A percentile compares a stretch with the other conserved stretches of the same genome.
Evolutionary conservation across 345 rosid genomes (phyloP).

Genomic region (Dovyalis caffra): DNA sequence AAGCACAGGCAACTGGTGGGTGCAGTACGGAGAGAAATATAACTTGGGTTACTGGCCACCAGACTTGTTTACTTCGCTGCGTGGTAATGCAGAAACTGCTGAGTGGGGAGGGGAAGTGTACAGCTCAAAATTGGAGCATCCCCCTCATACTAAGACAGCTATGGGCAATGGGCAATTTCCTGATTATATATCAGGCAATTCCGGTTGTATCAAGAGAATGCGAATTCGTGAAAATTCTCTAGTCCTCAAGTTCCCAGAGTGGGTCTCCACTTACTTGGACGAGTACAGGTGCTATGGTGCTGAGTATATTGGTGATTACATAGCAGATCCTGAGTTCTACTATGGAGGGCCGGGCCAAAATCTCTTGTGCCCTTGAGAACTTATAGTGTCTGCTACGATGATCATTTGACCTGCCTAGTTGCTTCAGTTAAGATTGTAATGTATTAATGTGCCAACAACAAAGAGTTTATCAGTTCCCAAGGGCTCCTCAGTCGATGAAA

Average conservation of each 20-base stretch:
- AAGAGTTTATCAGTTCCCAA: no score
- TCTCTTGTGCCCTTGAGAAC: conserved; percentile 38
- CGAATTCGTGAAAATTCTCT: conserved; percentile 44
- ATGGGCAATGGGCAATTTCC: conserved; percentile 60
- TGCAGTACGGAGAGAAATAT: conserved; percentile 45
- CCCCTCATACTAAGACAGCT: conserved; percentile 48
- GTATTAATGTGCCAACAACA: background rate
- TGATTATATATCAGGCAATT: conserved; percentile 21
- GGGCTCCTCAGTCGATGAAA: no score
- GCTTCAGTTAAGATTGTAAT: background rate
- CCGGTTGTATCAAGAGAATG: conserved; percentile 44
- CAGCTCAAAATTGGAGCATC: conserved; percentile 40
- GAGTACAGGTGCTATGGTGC: conserved; percentile 45
- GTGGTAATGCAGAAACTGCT: conserved; percentile 32
- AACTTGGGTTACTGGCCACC: conserved; percentile 60
- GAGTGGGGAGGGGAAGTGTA: conserved; percentile 70
- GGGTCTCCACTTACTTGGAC: conserved; percentile 32
- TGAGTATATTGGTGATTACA: conserved; percentile 33
- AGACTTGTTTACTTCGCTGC: conserved; percentile 30
- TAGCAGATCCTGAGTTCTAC: conserved; percentile 54
- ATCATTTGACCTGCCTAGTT: background rate
- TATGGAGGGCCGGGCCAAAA: conserved; percentile 54
- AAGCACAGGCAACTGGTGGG: conserved; percentile 49
- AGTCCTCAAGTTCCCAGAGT: conserved; percentile 41
- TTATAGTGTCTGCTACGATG: background rate